A percentile compares a stretch with the other conserved stretches of the same genome.
Evolutionary conservation across 768 basidiomycete genomes (phyloP).

Genomic region (Tremella yokohamensis): DNA sequence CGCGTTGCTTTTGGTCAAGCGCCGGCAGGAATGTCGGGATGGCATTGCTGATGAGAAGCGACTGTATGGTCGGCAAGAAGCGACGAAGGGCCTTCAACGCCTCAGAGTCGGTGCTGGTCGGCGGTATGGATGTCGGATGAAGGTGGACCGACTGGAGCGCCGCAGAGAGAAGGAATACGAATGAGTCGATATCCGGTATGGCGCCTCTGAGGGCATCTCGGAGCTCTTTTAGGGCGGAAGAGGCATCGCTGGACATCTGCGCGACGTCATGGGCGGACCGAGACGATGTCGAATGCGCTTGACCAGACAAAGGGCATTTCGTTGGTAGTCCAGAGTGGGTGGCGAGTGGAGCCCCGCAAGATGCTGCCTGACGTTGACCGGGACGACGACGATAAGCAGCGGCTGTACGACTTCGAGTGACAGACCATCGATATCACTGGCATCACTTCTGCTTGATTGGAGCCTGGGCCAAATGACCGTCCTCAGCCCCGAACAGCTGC

Average conservation of each 20-base stretch:
- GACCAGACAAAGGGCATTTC: no score
- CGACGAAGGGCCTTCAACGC: constrained; percentile 15
- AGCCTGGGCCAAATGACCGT: constrained; percentile 5
- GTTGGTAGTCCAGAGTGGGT: no score
- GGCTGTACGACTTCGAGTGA: no score
- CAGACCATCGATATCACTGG: no score
- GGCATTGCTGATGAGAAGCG: constrained; percentile 62
- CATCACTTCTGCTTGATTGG: no score
- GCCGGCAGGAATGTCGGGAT: constrained; percentile 65
- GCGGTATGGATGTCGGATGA: constrained; percentile 22
- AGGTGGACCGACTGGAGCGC: constrained; percentile 20
- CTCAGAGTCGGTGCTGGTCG: background rate
- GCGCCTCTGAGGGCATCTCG: constrained; percentile 30
- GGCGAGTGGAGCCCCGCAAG: no score
- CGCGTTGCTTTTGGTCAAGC: constrained; percentile 56
- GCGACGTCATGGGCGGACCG: background rate
- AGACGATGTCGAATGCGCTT: background rate
- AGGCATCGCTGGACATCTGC: constrained; percentile 12
- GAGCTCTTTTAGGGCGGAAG: constrained; percentile 19
- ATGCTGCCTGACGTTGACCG: no score
- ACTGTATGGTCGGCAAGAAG: constrained; percentile 61
- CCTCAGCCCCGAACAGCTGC: constrained; percentile 20
- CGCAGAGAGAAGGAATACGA: constrained; percentile 17
- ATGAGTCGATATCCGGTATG: constrained; percentile 19
- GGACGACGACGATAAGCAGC: no score